phyloP scores from a whole-genome alignment of 2,329 filamentous ascomycete genomes.

The Aspergillus awamori region DNA sequence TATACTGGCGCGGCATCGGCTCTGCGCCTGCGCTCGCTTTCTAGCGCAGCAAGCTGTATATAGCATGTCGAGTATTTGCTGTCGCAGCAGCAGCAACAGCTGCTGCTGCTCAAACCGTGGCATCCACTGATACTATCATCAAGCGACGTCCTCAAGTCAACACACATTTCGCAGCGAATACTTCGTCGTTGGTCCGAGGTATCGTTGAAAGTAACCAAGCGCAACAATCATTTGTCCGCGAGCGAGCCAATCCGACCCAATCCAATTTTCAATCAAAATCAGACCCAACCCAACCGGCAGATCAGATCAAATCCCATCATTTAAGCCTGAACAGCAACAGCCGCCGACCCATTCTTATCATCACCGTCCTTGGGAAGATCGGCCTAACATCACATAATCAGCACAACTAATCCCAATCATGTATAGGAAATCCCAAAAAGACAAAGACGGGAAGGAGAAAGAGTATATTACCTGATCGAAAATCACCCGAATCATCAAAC shows the following conservation, averaged over 20 bases:
- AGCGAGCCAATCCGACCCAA: background rate
- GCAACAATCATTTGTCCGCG: background rate
- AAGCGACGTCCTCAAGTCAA: background rate
- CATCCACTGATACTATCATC: background rate
- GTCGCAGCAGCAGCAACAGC: background rate
- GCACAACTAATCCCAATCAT: background rate
- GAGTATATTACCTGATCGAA: conserved; percentile 72
- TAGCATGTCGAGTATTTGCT: background rate
- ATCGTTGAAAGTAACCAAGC: background rate
- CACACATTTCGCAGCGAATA: background rate
- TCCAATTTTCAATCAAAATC: background rate
- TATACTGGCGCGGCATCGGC: background rate
- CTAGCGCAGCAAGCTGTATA: background rate
- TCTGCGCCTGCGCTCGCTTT: background rate
- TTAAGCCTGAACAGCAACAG: conserved; percentile 47
- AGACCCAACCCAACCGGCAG: too few species aligned
- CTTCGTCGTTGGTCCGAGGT: background rate
- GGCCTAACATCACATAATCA: conserved; percentile 41
- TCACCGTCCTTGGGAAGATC: conserved; percentile 55
- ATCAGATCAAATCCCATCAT: background rate
- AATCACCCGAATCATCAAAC: conserved; percentile 93
- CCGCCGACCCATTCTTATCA: conserved; percentile 29
- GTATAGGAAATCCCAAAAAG: background rate
- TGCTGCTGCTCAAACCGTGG: too few species aligned
- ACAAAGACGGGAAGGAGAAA: conserved; percentile 10